Conservation (phyloP, 257 asterid species). For the Nicotiana benthamiana region DNA sequence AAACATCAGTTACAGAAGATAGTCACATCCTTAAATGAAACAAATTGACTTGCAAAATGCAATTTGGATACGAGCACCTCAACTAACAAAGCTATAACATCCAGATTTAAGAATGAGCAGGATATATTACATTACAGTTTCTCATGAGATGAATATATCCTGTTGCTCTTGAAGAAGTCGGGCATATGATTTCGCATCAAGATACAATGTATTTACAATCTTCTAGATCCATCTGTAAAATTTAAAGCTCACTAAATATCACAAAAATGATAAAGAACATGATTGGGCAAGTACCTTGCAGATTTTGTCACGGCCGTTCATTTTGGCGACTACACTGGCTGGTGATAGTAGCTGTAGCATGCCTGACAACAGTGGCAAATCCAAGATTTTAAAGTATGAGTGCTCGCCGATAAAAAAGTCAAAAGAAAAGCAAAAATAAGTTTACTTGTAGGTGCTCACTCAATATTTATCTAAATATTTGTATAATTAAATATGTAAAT, state of each 20-base stretch:
- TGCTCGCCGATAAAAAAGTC: no score
- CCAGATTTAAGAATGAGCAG: not conserved
- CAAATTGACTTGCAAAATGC: not conserved
- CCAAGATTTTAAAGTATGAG: no score
- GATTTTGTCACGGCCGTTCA: conserved; percentile 77
- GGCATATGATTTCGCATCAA: conserved; percentile 83
- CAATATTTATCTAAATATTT: no score
- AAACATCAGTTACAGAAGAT: not conserved
- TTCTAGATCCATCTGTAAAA: conserved; percentile 77
- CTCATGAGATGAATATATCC: conserved; percentile 73
- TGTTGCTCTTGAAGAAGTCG: conserved; percentile 93
- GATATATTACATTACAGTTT: not conserved
- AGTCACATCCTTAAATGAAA: not conserved
- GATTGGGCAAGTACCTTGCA: conserved; percentile 57
- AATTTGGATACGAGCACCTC: not conserved
- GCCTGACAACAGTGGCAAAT: no score
- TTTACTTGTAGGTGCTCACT: no score
- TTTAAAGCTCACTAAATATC: not conserved
- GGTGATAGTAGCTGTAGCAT: conserved; percentile 90
- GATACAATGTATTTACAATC: conserved; percentile 71
- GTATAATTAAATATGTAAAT: no score
- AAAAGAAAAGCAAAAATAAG: no score
- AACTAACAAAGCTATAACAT: not conserved
- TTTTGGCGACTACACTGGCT: conserved; percentile 73
- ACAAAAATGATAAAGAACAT: not conserved